Base-by-base conservation (phyloP, 2,329 filamentous ascomycete genomes). In the Endocalyx cinctus region DNA sequence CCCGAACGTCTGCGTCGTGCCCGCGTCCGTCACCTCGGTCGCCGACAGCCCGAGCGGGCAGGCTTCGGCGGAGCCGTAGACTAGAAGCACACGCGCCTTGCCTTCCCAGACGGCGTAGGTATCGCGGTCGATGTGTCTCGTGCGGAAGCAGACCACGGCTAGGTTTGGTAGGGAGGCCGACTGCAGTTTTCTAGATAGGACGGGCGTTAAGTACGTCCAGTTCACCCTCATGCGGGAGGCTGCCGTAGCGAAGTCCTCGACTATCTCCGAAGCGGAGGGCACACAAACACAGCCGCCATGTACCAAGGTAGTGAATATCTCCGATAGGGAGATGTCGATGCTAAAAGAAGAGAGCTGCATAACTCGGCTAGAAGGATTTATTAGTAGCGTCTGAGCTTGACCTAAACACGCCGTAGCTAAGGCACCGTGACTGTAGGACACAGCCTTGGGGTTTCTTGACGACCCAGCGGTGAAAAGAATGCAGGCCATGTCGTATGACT, bases 391-490 rank as follows among this genome's bases (percentile, higher is more conserved):
- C 1, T 64, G 57, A 0, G 65, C 70, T 45, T 80, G 72, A 0
- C 67, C 65, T 4, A 68, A 47, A 29, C 76, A 69, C 0, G 68
- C 64, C 0, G 76, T 74, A 2, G 73, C 72, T 1, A 82, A 62
- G 1, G 75, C 69, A 0, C 61, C 60, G 45, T 85, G 81, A 6
- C 73, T 74, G 39, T 82, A 74, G 13, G 80, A 73, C 10, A 79
- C 72, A 2, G 77, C 79, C 37, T 77, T 77, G 0, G 75, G 73
- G 31, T 66, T 69, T 30, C 69, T 70, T 2, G 74, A 72, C 0
- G 72, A 74, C 0, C 74, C 72, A 3, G 72, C 72, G 0, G 71
- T 74, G 40, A 82, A 77, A 5, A 84, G 69, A 4, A 79, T 65
- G 47, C 79, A 83, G 0, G 79, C 78, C 3, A 67, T 64, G 16